Conservation (phyloP, 176 grass and related monocot species). For the Musa beccarii region DNA sequence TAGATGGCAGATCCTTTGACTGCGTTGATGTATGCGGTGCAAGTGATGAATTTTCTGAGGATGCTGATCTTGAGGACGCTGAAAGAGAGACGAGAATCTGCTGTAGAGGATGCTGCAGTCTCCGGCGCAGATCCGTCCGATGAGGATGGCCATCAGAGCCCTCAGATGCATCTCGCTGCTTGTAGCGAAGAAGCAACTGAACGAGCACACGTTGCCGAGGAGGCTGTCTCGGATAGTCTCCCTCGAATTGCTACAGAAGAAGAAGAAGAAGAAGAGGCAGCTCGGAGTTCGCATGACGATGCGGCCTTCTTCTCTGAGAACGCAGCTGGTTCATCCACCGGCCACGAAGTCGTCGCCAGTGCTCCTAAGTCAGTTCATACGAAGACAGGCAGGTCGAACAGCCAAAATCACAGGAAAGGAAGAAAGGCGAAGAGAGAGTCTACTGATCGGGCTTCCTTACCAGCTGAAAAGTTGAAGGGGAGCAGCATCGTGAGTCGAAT, state of each 20-base stretch:
- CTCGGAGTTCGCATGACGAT: not conserved
- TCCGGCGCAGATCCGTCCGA: slow-evolving; percentile 8
- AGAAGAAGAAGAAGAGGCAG: not conserved
- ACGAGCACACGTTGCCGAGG: slow-evolving; percentile 26
- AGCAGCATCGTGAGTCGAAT: slow-evolving; percentile 8
- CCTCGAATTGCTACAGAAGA: slow-evolving; percentile 19
- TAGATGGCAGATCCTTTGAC: slow-evolving; percentile 67
- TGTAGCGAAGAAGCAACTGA: slow-evolving; percentile 32
- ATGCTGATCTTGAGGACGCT: slow-evolving; percentile 63
- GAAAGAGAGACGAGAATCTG: slow-evolving; percentile 39
- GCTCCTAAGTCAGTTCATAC: slow-evolving; percentile 1
- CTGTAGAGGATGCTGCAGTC: not conserved
- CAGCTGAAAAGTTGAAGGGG: slow-evolving; percentile 5
- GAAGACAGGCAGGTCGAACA: slow-evolving; percentile 23
- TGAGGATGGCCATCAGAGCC: slow-evolving; percentile 3
- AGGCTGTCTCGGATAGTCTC: slow-evolving; percentile 37
- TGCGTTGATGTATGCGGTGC: slow-evolving; percentile 72
- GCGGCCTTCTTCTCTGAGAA: not conserved
- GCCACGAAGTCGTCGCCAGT: not conserved
- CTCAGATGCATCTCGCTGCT: slow-evolving; percentile 1
- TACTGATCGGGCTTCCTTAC: not conserved
- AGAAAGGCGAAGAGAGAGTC: not conserved
- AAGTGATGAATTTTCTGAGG: slow-evolving; percentile 89
- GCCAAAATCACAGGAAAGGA: not conserved
- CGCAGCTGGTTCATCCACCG: not conserved